Conservation (phyloP, 208 protist genomes). For the Giardia duodenalis region DNA sequence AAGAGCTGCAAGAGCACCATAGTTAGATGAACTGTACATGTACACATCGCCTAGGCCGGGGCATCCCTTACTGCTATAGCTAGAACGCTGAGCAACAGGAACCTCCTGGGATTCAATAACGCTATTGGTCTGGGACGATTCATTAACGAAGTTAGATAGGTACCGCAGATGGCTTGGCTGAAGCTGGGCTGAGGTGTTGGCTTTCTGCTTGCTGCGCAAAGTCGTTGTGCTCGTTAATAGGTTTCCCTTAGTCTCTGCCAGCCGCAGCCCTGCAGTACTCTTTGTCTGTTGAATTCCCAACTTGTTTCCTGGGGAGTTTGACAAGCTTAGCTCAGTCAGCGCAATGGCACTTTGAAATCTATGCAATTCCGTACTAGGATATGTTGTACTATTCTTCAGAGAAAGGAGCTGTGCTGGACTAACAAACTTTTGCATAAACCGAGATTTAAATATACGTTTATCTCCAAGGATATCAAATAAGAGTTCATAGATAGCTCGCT, state of each 20-base stretch:
- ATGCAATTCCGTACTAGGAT: neutral
- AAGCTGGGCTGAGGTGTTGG: too few relatives aligned
- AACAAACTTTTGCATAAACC: neutral
- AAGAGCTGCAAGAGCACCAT: neutral
- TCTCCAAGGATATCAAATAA: neutral
- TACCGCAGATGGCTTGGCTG: neutral
- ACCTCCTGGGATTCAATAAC: neutral
- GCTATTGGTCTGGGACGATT: neutral
- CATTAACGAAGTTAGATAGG: neutral
- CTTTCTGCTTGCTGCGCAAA: too few relatives aligned
- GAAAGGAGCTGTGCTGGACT: neutral
- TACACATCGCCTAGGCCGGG: neutral
- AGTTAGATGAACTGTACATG: neutral
- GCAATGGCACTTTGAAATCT: neutral
- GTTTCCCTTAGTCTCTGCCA: too few relatives aligned
- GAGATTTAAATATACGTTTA: neutral
- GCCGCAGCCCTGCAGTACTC: too few relatives aligned
- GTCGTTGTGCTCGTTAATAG: too few relatives aligned
- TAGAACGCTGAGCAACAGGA: neutral
- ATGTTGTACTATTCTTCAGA: neutral
- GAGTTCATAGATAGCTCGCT: neutral
- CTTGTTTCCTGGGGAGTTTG: too few relatives aligned
- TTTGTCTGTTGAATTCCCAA: too few relatives aligned
- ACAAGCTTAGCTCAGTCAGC: too few relatives aligned
- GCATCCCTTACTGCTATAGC: neutral